Evolutionary conservation across 2,329 filamentous ascomycete species (phyloP), one percentile per base, ranked within the genome.

Genomic region (Myriosclerotinia scirpicola): DNA sequence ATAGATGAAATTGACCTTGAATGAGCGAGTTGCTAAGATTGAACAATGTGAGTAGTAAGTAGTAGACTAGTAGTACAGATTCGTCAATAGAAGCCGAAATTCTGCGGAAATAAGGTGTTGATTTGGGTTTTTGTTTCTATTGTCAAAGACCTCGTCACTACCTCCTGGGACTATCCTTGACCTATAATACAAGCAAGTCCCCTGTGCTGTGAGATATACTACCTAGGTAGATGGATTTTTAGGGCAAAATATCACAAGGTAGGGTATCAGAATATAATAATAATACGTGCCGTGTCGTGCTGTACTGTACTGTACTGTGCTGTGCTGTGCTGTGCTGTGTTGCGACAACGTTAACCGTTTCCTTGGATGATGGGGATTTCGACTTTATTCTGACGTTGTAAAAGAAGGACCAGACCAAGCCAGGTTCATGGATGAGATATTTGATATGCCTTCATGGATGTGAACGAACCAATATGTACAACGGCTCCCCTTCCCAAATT

Each of bases 151-250:
- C 68, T 71, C 70, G 68, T 72, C 69, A 71, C 67, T 67, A 50
- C 50, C 55, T 73, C 54, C 73, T 70, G 59, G 71, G 73, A 68
- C 59, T 67, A 72, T 73, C 72, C 74, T 75, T 73, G 72, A 66
- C 66, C 53, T 65, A 64, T 65, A 46, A 59, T 53, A 69, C 74
- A 72, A 69, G 74, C 73, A 72, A 70, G 68, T 65, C 54, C 73
- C 71, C 71, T 74, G 73, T 64, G 68, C 71, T 74, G 73, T 64
- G 68, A 56, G 66, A 70, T 72, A 67, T 71, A 56, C 17, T 66
- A 72, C 52, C 63, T 69, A 70, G 46, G 17, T 26, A 26, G 26
- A 26, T 26, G 3, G 26, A 26, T 40, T 40, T 40, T 40, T 40
- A 40, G 67, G 67, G 71, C 68, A 68, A 71, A 71, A 67, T 59